phyloP scores from a whole-genome alignment of 2,329 filamentous ascomycete genomes.

The Exophiala calicioides region DNA sequence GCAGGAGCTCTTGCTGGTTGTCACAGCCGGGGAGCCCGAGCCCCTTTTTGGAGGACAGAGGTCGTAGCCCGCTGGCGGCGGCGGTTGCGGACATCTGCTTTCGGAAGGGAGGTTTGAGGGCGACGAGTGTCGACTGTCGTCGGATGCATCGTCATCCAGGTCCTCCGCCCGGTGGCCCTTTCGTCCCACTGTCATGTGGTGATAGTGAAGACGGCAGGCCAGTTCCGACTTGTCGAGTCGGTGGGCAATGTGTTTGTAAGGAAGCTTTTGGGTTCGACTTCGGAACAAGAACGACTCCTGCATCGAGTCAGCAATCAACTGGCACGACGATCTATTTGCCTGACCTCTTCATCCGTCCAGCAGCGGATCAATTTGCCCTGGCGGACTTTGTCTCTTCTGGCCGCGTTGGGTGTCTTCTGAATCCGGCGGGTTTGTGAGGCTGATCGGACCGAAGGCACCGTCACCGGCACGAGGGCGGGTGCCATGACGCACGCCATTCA shows the following conservation, averaged over 20 bases:
- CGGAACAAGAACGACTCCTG: constrained; percentile 82
- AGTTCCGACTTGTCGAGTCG: constrained; percentile 86
- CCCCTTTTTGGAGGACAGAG: no score
- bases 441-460: constrained; percentile 58
- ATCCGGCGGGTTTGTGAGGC: constrained; percentile 67
- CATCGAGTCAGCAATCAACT: constrained; percentile 6
- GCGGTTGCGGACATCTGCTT: neutral
- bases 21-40: no score
- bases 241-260: constrained; percentile 84
- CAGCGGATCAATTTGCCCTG: constrained; percentile 52
- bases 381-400: constrained; percentile 24
- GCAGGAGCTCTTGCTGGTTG: neutral
- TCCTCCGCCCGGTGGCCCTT: constrained; percentile 22
- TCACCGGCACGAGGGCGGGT: constrained; percentile 8
- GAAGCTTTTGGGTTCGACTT: constrained; percentile 83
- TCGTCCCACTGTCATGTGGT: constrained; percentile 70
- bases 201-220: constrained; percentile 82
- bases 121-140: constrained; percentile 9
- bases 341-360: constrained; percentile 84
- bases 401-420: constrained; percentile 58
- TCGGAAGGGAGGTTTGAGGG: constrained; percentile 7
- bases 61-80: neutral
- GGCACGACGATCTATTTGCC: constrained; percentile 29
- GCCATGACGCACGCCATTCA: constrained; percentile 8
- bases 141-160: constrained; percentile 18